Evolutionary conservation across 208 protist species (phyloP).

Genomic region (Herpetomonas samuelpessoai): DNA sequence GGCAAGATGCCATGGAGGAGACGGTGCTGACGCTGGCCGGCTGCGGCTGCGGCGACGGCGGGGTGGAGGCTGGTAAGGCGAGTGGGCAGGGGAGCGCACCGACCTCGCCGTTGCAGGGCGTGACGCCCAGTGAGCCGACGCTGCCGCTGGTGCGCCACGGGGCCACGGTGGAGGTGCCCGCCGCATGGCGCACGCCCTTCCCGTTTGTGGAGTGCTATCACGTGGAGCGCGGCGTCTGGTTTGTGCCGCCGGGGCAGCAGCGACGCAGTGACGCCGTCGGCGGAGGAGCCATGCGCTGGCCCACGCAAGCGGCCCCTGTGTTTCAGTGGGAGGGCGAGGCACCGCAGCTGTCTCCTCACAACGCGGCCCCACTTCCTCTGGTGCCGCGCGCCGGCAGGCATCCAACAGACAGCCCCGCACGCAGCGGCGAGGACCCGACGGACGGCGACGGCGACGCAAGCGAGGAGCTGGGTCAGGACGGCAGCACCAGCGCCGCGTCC

Average conservation of each 20-base stretch:
- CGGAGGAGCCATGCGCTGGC: constrained; percentile 16
- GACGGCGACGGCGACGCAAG: neutral
- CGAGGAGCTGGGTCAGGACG: neutral
- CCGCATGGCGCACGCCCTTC: constrained; percentile 9
- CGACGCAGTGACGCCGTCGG: constrained; percentile 5
- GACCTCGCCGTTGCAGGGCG: neutral
- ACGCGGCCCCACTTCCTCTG: too few species aligned
- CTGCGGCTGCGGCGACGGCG: neutral
- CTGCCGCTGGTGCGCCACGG: neutral
- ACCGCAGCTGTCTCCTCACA: neutral
- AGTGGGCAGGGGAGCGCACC: neutral
- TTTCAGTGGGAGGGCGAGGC: constrained; percentile 12
- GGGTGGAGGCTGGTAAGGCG: neutral
- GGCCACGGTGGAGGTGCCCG: neutral
- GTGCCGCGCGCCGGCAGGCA: neutral
- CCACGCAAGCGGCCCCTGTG: constrained; percentile 3
- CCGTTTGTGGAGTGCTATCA: constrained; percentile 20
- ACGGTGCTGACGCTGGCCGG: neutral
- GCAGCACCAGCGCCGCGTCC: neutral
- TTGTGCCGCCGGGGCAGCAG: constrained; percentile 14
- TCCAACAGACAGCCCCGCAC: neutral
- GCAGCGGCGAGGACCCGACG: neutral
- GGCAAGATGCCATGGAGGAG: constrained; percentile 1
- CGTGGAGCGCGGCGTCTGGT: constrained; percentile 11
- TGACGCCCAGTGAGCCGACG: constrained; percentile 8